Conservation (phyloP, 169 alveolate genomes). For the Babesia sp. region DNA sequence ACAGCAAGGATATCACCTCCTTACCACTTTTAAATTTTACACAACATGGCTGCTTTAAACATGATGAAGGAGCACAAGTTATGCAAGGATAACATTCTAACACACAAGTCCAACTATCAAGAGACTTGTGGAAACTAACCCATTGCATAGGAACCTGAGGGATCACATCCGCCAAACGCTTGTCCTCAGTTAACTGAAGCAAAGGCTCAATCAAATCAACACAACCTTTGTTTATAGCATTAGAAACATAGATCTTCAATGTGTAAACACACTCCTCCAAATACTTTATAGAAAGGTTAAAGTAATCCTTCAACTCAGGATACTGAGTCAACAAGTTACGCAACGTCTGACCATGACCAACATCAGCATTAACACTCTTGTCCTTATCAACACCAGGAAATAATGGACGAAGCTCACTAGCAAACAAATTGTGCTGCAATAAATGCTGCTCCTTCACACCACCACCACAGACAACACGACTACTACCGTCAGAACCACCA, state of each 20-base stretch:
- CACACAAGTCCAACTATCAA: slow-evolving; percentile 61
- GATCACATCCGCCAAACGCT: slow-evolving; percentile 19
- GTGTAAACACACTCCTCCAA: slow-evolving; percentile 42
- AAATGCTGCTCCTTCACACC: neutral
- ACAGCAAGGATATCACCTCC: slow-evolving; percentile 41
- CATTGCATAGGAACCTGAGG: slow-evolving; percentile 53
- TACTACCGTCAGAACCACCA: neutral
- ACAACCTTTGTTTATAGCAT: neutral
- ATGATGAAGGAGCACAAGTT: slow-evolving; percentile 44
- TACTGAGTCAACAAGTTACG: slow-evolving; percentile 10
- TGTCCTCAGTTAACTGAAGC: slow-evolving; percentile 21
- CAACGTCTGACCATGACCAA: neutral
- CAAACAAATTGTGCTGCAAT: slow-evolving; percentile 26
- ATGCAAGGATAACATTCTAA: slow-evolving; percentile 52
- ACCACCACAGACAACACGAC: neutral
- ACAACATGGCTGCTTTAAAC: slow-evolving; percentile 25
- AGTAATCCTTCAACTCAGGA: slow-evolving; percentile 20
- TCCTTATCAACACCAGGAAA: neutral
- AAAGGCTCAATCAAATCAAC: slow-evolving; percentile 32
- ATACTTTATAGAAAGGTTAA: slow-evolving; percentile 3
- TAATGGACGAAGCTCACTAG: neutral
- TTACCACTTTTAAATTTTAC: slow-evolving; percentile 33
- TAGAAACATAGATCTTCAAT: slow-evolving; percentile 20
- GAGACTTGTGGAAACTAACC: slow-evolving; percentile 38
- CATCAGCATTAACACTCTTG: neutral